These are phyloP conservation scores for Xylaria sp. DNA, from an alignment of 2,329 filamentous ascomycete species.

Conservation along the genomic window DNA sequence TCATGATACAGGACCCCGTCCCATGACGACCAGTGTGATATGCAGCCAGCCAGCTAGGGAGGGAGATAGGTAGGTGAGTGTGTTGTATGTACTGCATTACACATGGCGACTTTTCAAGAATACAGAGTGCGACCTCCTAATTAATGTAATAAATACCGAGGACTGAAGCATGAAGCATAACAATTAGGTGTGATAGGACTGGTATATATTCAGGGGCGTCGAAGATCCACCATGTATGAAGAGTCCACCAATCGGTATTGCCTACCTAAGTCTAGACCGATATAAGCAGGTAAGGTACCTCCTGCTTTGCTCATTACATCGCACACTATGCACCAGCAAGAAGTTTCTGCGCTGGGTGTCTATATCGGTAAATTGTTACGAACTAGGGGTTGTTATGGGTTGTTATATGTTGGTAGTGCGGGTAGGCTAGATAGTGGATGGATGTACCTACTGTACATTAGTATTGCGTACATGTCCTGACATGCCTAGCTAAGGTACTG, in stretches of 20 bases:
- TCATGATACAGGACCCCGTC: slow-evolving; percentile 2
- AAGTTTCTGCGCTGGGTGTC: slow-evolving; percentile 22
- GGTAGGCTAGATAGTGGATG: not conserved
- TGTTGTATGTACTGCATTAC: not conserved
- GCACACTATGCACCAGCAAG: not conserved
- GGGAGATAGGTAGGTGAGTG: not conserved
- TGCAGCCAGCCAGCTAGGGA: not conserved
- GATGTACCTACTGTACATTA: not conserved
- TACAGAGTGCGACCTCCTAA: not conserved
- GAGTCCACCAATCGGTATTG: slow-evolving; percentile 8
- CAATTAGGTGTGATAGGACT: not conserved
- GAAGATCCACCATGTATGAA: not conserved
- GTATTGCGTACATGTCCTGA: not conserved
- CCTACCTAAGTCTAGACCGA: slow-evolving; percentile 3
- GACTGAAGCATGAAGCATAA: slow-evolving; percentile 4
- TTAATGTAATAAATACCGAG: not conserved
- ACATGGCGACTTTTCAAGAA: not conserved
- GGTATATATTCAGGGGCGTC: slow-evolving; percentile 19
- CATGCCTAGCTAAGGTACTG: too few species aligned
- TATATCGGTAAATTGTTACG: not conserved
- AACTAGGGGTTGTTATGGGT: not conserved
- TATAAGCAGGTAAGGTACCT: not conserved
- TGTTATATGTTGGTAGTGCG: not conserved
- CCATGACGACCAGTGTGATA: slow-evolving; percentile 4
- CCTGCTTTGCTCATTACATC: not conserved